Conservation (phyloP, 495 filamentous ascomycete genomes). For the Penicillium samsonianum region DNA sequence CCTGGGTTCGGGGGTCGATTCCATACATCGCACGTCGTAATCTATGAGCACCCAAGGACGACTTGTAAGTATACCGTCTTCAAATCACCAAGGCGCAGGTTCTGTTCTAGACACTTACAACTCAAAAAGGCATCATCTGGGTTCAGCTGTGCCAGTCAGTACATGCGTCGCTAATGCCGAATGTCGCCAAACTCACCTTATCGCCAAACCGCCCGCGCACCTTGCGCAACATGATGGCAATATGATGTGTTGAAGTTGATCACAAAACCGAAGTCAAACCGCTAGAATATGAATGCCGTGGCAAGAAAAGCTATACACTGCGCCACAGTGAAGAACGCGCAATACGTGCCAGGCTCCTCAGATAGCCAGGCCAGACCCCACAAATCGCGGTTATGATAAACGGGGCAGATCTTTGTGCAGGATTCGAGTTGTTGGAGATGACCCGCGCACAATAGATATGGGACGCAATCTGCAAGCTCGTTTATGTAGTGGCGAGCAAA, state of each 20-base stretch:
- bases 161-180: background rate
- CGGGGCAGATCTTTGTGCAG: slow-evolving; percentile 8
- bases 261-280: background rate
- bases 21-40: slow-evolving; percentile 68
- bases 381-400: slow-evolving; percentile 1
- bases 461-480: background rate
- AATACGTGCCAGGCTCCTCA: background rate
- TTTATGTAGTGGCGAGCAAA: slow-evolving; percentile 6
- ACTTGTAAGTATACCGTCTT: slow-evolving; percentile 16
- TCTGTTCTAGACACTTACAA: slow-evolving; percentile 51
- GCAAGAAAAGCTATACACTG: slow-evolving; percentile 7
- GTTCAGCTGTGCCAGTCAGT: slow-evolving; percentile 48
- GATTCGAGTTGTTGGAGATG: background rate
- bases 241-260: background rate
- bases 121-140: slow-evolving; percentile 74
- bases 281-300: background rate
- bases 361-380: slow-evolving; percentile 10
- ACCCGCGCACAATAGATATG: background rate
- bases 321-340: slow-evolving; percentile 8
- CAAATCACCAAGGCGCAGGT: background rate
- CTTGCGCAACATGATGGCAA: slow-evolving; percentile 43
- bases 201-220: slow-evolving; percentile 47
- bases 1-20: background rate
- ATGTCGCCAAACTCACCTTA: too few species aligned
- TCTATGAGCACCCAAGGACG: slow-evolving; percentile 44